Conservation (phyloP, 495 filamentous ascomycete genomes). For the Aspergillus egyptiacus region DNA sequence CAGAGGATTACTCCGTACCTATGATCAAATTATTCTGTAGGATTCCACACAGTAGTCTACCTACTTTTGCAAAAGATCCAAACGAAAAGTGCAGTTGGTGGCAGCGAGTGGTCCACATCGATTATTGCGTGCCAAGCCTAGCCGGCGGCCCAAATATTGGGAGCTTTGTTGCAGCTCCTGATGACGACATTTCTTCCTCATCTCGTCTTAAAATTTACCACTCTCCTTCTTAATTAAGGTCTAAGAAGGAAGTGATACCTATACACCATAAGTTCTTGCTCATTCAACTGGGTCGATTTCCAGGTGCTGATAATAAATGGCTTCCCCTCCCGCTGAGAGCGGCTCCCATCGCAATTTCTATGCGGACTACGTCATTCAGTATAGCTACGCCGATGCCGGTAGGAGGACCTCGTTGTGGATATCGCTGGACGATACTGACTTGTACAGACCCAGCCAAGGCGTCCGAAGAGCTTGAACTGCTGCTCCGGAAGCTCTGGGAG, state of each 20-base stretch:
- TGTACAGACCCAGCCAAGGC: slow-evolving; percentile 59
- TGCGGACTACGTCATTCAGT: slow-evolving; percentile 92
- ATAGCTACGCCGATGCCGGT: slow-evolving; percentile 63
- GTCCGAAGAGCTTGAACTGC: slow-evolving; percentile 63
- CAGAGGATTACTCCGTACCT: no score
- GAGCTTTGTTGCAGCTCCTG: not conserved
- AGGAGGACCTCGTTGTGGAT: slow-evolving; percentile 13
- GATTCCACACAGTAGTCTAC: no score
- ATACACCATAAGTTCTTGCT: no score
- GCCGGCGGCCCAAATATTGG: not conserved
- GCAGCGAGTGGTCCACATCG: not conserved
- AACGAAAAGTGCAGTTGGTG: not conserved
- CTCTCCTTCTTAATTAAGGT: no score
- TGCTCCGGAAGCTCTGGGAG: slow-evolving; percentile 62
- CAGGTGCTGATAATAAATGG: no score
- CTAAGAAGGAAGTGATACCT: no score
- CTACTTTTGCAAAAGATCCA: no score
- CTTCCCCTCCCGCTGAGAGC: slow-evolving; percentile 23
- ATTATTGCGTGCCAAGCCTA: slow-evolving; percentile 1
- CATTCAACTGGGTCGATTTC: no score
- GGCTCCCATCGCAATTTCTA: slow-evolving; percentile 49
- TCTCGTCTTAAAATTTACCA: not conserved
- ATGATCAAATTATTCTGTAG: no score
- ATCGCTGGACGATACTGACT: slow-evolving; percentile 8
- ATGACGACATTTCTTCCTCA: slow-evolving; percentile 5